Evolutionary conservation across 805 yeast species (phyloP).

Genomic region (Wickerhamiella sergipiensis): DNA sequence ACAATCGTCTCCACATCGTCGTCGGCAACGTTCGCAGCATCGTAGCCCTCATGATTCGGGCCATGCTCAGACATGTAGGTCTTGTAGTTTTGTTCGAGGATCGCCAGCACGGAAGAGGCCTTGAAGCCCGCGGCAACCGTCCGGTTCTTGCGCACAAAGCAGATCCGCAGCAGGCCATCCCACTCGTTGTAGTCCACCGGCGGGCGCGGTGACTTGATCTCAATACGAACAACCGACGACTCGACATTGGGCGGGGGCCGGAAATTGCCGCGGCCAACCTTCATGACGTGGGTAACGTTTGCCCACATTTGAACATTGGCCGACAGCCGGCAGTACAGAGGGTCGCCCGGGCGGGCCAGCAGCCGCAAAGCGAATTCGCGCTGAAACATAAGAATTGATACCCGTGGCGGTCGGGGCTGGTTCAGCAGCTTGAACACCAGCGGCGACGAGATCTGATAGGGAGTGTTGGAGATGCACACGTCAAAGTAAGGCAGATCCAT

Average conservation of each 20-base stretch:
- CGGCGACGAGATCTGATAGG: constrained; percentile 95
- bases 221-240: constrained; percentile 87
- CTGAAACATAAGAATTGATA: constrained; percentile 92
- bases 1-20: constrained; percentile 33
- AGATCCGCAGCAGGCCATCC: constrained; percentile 89
- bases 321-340: constrained; percentile 79
- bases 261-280: constrained; percentile 92
- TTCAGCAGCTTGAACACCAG: constrained; percentile 82
- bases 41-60: constrained; percentile 30
- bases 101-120: constrained; percentile 61
- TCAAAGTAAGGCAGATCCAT: constrained; percentile 90
- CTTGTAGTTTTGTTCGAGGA: constrained; percentile 78
- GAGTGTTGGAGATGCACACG: constrained; percentile 92
- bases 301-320: constrained; percentile 99
- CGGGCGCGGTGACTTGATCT: constrained; percentile 88
- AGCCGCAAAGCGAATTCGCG: constrained; percentile 90
- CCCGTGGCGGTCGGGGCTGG: constrained; percentile 89
- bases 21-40: constrained; percentile 27
- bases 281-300: constrained; percentile 96
- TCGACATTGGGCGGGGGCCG: constrained; percentile 98
- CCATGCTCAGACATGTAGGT: constrained; percentile 49
- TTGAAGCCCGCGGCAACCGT: constrained; percentile 89
- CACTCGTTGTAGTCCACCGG: constrained; percentile 86
- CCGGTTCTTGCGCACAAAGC: constrained; percentile 85
- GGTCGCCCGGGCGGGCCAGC: constrained; percentile 93